phyloP scores from a whole-genome alignment of 768 basidiomycete genomes.

The Naganishia vishniacii region DNA sequence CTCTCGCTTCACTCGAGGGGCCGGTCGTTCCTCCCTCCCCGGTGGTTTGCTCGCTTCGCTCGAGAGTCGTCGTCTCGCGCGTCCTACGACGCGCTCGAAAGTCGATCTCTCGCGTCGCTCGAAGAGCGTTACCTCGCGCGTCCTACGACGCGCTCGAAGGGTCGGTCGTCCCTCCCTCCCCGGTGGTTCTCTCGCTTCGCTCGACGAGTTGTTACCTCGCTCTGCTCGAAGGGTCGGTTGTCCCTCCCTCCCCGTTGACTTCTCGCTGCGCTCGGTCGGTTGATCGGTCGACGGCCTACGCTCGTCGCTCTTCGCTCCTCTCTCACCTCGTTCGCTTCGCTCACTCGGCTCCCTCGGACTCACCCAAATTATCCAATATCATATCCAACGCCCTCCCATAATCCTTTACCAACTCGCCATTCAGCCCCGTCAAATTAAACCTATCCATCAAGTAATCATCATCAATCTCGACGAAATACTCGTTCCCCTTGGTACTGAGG shows the following conservation, averaged over 20 bases:
- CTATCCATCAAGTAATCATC: constrained; percentile 99
- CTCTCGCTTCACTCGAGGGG: too few relatives aligned
- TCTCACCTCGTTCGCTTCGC: background rate
- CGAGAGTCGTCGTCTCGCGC: too few relatives aligned
- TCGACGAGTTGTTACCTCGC: background rate
- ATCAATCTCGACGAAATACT: constrained; percentile 96
- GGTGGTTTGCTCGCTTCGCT: too few relatives aligned
- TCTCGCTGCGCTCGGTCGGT: too few relatives aligned
- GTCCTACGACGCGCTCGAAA: background rate
- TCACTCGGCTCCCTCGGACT: constrained; percentile 70
- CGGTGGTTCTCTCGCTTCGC: background rate
- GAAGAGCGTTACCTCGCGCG: too few relatives aligned
- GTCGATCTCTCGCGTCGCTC: background rate
- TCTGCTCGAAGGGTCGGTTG: too few relatives aligned
- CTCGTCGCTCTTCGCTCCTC: too few relatives aligned
- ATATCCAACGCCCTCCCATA: constrained; percentile 90
- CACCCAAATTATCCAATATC: constrained; percentile 91
- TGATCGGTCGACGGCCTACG: too few relatives aligned
- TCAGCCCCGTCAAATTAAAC: constrained; percentile 95
- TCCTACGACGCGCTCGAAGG: background rate
- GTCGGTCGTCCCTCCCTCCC: constrained; percentile 1
- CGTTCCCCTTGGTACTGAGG: constrained; percentile 91
- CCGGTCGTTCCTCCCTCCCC: too few relatives aligned
- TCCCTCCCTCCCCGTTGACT: too few relatives aligned
- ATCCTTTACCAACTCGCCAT: constrained; percentile 80